Conservation (phyloP, 208 protist species). For the Crithidia acanthocephali region DNA sequence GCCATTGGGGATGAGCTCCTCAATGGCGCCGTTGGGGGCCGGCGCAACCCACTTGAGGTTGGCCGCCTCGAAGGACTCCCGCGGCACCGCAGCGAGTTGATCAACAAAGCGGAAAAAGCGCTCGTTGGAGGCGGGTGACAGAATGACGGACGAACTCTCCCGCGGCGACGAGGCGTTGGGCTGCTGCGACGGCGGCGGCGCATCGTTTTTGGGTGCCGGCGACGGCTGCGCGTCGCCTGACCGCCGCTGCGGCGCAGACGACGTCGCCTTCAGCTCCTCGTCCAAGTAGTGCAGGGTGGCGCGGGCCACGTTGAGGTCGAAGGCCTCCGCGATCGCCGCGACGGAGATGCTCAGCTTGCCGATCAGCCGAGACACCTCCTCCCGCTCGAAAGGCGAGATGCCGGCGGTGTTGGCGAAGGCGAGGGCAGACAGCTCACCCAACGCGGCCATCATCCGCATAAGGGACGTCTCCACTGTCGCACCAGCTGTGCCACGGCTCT, state of each 20-base stretch:
- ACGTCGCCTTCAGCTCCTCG: constrained; percentile 27
- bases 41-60: constrained; percentile 72
- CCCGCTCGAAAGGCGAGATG: constrained; percentile 73
- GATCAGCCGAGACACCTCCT: constrained; percentile 60
- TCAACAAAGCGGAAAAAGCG: constrained; percentile 71
- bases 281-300: constrained; percentile 57
- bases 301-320: constrained; percentile 56
- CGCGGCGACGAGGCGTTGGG: background rate
- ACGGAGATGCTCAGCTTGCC: constrained; percentile 67
- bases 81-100: constrained; percentile 40
- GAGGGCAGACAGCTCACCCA: constrained; percentile 72
- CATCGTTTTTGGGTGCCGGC: background rate
- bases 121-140: constrained; percentile 41
- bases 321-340: constrained; percentile 58
- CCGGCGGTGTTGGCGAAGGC: constrained; percentile 46
- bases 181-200: background rate
- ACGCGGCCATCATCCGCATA: constrained; percentile 79
- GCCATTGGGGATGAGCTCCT: constrained; percentile 74
- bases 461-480: constrained; percentile 54
- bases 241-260: background rate
- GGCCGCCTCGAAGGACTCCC: constrained; percentile 51
- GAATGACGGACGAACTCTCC: constrained; percentile 9
- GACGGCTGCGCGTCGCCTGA: background rate
- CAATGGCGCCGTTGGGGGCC: constrained; percentile 48
- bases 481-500: constrained; percentile 34